Evolutionary conservation across 139 green algal genomes (phyloP).

Genomic region (Monoraphidium neglectum): DNA sequence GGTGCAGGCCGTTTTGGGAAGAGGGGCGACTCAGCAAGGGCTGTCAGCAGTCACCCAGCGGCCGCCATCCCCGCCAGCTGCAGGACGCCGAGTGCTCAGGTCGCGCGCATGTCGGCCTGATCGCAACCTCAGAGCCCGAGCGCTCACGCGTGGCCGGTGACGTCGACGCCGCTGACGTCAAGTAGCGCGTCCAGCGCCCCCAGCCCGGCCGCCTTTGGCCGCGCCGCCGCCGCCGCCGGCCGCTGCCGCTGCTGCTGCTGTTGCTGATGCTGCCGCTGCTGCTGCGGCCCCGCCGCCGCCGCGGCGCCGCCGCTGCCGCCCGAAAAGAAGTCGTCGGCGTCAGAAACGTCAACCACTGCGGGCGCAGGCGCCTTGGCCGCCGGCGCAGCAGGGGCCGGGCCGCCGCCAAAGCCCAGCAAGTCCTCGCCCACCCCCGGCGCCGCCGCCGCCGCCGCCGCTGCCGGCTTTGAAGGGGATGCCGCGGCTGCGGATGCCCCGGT

Average conservation of each 20-base stretch:
- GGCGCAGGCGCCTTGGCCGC: not conserved
- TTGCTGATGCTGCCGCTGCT: not conserved
- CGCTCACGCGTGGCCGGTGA: too few species aligned
- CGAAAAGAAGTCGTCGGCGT: conserved; percentile 54
- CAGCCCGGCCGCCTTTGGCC: too few species aligned
- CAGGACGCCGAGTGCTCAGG: too few species aligned
- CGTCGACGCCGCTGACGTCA: too few species aligned
- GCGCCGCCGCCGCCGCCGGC: not conserved
- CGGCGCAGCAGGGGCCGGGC: conserved; percentile 4
- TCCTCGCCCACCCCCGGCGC: conserved; percentile 19
- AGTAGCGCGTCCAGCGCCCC: too few species aligned
- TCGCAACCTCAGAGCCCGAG: too few species aligned
- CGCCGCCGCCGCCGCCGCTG: conserved; percentile 5
- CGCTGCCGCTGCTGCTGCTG: conserved; percentile 5
- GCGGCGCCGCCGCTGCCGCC: conserved; percentile 20
- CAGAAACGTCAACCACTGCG: conserved; percentile 16
- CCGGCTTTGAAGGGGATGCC: not conserved
- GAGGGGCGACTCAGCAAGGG: too few species aligned
- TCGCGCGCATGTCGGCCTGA: too few species aligned
- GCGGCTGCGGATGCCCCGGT: not conserved
- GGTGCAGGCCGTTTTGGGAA: too few species aligned
- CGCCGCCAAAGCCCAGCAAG: conserved; percentile 32
- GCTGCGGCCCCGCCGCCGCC: not conserved
- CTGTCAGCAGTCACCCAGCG: too few species aligned
- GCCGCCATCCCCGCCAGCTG: too few species aligned